These are phyloP conservation scores for Tuber calosporum DNA, from an alignment of 495 filamentous ascomycete species.

Conservation along the genomic window DNA sequence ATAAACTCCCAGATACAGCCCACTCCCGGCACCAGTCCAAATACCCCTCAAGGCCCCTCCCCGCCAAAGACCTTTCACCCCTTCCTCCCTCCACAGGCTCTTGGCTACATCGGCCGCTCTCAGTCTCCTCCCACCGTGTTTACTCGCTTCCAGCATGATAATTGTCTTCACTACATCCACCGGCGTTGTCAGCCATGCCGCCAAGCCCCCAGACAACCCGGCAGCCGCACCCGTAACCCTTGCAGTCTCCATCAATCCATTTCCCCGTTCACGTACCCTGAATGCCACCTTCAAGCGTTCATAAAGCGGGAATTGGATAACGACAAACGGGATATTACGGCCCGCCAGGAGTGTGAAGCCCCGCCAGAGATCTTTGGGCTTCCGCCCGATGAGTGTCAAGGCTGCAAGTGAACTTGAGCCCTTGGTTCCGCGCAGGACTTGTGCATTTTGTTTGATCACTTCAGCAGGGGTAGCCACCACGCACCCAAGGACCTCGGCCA, in stretches of 20 bases:
- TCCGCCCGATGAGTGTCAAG: slow-evolving; percentile 43
- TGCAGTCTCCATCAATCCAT: slow-evolving; percentile 51
- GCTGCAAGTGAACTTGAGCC: slow-evolving; percentile 46
- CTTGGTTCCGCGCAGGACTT: slow-evolving; percentile 49
- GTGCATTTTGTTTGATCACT: slow-evolving; percentile 87
- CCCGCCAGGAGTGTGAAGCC: slow-evolving; percentile 74
- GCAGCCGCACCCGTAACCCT: slow-evolving; percentile 46
- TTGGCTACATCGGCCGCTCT: slow-evolving; percentile 2
- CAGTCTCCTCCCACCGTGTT: background rate
- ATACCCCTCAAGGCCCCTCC: slow-evolving; percentile 24
- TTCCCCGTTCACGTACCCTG: slow-evolving; percentile 3
- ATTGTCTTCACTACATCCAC: slow-evolving; percentile 33
- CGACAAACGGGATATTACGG: slow-evolving; percentile 77
- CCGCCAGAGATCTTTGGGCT: slow-evolving; percentile 52
- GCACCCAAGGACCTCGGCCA: slow-evolving; percentile 72
- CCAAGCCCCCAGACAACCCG: slow-evolving; percentile 58
- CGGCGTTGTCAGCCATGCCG: slow-evolving; percentile 48
- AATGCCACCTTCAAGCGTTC: slow-evolving; percentile 54
- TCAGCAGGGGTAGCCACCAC: slow-evolving; percentile 79
- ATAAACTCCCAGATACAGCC: slow-evolving; percentile 32
- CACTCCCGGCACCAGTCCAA: slow-evolving; percentile 22
- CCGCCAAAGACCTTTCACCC: slow-evolving; percentile 22
- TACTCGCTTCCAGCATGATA: slow-evolving; percentile 18
- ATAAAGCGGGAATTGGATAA: slow-evolving; percentile 78
- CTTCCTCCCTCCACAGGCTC: slow-evolving; percentile 14